Evolutionary conservation across 2,329 filamentous ascomycete genomes (phyloP), one percentile per base, ranked within the genome.

Genomic region (Fusarium sp.): DNA sequence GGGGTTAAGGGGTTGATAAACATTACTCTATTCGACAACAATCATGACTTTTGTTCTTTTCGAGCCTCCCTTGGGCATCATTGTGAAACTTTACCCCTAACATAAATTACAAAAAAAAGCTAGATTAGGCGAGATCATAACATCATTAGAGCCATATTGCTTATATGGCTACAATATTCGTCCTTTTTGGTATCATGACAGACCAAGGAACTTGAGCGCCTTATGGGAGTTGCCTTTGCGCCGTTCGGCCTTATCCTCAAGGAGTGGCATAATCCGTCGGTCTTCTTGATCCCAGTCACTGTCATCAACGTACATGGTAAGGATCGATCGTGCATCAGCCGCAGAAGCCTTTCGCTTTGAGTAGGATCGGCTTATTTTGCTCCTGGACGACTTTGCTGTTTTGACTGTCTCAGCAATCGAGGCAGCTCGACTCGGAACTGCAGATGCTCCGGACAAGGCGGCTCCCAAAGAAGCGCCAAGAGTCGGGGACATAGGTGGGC

Each of bases 131-230:
- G 50, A 59, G 53, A 68, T 75, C 74, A 62, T 76, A 49, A 74
- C 48, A 65, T 76, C 74, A 58, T 76, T 26, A 72, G 30, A 27
- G 26, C 60, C 65, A 63, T 40, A 20, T 18, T n/a, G 17, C 33
- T 33, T 20, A 37, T 15, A 61, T 42, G 42, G 38, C 38, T 35
- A 53, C 27, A 23, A 48, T 17, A 61, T 64, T 38, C 18, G 9
- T 44, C 33, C 35, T 20, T 40, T 23, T 14, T 27, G 11, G 30
- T 30, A 46, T 73, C 35, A 72, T 14, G 83, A 82, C 46, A 88
- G 76, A 0, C 86, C 86, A 2, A 88, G 79, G 74, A 87, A 87
- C 75, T 86, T 87, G 56, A 88, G 81, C 10, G 86, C 86, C 75
- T 88, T 88, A 11, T 83, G 81, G 53, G 81, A 86, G 61, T 83